These are phyloP conservation scores for Tolypocladium amazonense DNA, from an alignment of 2,329 filamentous ascomycete genomes.

Conservation along the genomic window DNA sequence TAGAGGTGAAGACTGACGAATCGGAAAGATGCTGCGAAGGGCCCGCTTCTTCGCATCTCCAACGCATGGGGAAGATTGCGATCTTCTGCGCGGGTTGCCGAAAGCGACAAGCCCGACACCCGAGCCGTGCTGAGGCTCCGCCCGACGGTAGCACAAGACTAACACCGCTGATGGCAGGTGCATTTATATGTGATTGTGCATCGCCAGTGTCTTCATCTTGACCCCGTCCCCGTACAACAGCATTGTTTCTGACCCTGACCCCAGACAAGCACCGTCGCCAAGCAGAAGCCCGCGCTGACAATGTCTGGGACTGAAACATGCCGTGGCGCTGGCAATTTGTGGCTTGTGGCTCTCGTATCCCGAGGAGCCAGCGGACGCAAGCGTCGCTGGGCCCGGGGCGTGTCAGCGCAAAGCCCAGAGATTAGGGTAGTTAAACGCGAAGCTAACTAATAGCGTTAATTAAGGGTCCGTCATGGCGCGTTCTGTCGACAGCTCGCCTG, in stretches of 20 bases:
- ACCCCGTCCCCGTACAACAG: not conserved
- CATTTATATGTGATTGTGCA: not conserved
- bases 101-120: not conserved
- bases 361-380: not conserved
- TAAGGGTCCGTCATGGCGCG: not conserved
- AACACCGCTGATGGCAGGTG: not conserved
- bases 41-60: not conserved
- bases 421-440: not conserved
- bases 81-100: not conserved
- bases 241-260: not conserved
- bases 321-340: not conserved
- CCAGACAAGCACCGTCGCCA: not conserved
- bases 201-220: not conserved
- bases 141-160: not conserved
- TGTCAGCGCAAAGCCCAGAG: not conserved
- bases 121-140: not conserved
- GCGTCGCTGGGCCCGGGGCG: not conserved
- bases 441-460: not conserved
- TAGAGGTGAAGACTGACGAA: not conserved
- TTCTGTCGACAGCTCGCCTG: not conserved
- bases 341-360: not conserved
- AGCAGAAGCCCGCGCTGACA: not conserved
- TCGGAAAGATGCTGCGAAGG: not conserved
- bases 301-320: not conserved
- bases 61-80: not conserved